Conservation (phyloP, 2,329 filamentous ascomycete genomes). For the Cladophialophora yegresii region DNA sequence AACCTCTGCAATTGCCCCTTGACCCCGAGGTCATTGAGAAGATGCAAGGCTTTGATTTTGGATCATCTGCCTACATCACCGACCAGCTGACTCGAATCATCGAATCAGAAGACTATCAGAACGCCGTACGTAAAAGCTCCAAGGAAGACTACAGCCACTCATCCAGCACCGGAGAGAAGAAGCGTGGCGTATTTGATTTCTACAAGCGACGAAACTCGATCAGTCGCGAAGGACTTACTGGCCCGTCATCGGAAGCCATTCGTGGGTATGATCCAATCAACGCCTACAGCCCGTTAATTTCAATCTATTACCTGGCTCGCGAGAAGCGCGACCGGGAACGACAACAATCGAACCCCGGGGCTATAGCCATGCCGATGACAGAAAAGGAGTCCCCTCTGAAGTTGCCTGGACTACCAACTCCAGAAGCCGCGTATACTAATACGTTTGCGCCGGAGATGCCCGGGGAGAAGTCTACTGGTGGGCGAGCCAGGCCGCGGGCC, state of each 20-base stretch:
- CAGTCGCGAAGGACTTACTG: slow-evolving; percentile 81
- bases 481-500: slow-evolving; percentile 78
- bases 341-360: slow-evolving; percentile 60
- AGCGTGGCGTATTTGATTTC: slow-evolving; percentile 90
- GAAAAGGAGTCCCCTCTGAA: slow-evolving; percentile 60
- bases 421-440: slow-evolving; percentile 88
- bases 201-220: slow-evolving; percentile 92
- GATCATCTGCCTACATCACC: slow-evolving; percentile 78
- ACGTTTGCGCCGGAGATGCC: slow-evolving; percentile 80
- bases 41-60: slow-evolving; percentile 99
- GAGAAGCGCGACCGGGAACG: slow-evolving; percentile 82
- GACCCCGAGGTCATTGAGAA: slow-evolving; percentile 81
- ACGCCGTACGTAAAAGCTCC: slow-evolving; percentile 72
- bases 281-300: slow-evolving; percentile 87
- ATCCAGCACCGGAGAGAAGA: slow-evolving; percentile 71
- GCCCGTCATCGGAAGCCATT: slow-evolving; percentile 82
- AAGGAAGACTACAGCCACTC: slow-evolving; percentile 63
- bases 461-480: slow-evolving; percentile 82
- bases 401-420: slow-evolving; percentile 75
- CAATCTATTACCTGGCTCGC: slow-evolving; percentile 92
- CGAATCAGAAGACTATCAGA: slow-evolving; percentile 91
- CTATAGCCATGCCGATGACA: slow-evolving; percentile 58
- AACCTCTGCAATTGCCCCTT: slow-evolving; percentile 80
- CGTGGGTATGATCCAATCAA: slow-evolving; percentile 86
- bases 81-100: slow-evolving; percentile 81